A percentile compares a stretch with the other conserved stretches of the same genome.
phyloP scores from a whole-genome alignment of 2,329 filamentous ascomycete genomes.

The Aspergillus novoparasiticus region DNA sequence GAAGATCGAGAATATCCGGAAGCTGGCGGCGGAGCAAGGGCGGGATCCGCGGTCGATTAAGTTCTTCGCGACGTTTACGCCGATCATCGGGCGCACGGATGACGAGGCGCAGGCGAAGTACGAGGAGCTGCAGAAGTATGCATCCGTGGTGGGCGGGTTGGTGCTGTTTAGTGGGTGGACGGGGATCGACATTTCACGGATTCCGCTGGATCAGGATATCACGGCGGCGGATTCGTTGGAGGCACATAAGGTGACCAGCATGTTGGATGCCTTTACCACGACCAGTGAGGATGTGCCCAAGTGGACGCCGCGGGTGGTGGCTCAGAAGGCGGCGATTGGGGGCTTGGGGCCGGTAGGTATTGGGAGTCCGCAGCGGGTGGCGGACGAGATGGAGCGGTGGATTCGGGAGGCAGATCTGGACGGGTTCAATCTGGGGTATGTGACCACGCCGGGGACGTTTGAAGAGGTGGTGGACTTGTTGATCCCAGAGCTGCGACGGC shows the following conservation, averaged over 20 bases:
- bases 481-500: conserved; percentile 49
- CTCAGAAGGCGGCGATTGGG: conserved; percentile 52
- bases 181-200: conserved; percentile 61
- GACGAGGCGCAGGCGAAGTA: conserved; percentile 58
- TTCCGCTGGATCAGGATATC: conserved; percentile 61
- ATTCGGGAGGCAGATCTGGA: conserved; percentile 47
- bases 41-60: conserved; percentile 61
- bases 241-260: conserved; percentile 54
- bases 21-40: conserved; percentile 53
- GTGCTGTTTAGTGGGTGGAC: conserved; percentile 62
- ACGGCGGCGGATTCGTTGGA: conserved; percentile 57
- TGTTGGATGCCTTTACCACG: conserved; percentile 53
- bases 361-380: conserved; percentile 49
- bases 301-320: conserved; percentile 51
- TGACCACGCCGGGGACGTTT: conserved; percentile 55
- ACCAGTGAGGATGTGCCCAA: conserved; percentile 51
- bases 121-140: conserved; percentile 55
- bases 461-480: conserved; percentile 55
- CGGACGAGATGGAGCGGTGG: conserved; percentile 53
- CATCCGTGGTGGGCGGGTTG: conserved; percentile 56
- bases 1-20: conserved; percentile 57
- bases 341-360: conserved; percentile 53
- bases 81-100: conserved; percentile 53
- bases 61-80: conserved; percentile 56
- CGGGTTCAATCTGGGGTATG: conserved; percentile 50